These are phyloP conservation scores for Colletotrichum musicola DNA, from an alignment of 2,329 filamentous ascomycete species.

Conservation along the genomic window DNA sequence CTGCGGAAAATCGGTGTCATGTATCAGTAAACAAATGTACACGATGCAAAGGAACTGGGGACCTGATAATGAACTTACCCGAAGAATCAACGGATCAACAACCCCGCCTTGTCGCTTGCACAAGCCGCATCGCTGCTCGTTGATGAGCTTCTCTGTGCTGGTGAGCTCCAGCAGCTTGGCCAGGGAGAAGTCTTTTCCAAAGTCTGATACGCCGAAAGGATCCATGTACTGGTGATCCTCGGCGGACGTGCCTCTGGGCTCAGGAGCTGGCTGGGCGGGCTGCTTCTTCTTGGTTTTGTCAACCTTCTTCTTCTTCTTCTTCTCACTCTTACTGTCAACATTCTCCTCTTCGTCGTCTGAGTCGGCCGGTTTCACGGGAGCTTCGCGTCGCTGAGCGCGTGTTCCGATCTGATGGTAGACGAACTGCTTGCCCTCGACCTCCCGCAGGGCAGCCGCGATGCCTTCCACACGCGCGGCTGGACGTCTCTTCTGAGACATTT, in stretches of 20 bases:
- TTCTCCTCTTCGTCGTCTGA: neutral
- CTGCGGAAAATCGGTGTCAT: constrained; percentile 38
- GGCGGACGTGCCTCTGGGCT: neutral
- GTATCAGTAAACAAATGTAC: neutral
- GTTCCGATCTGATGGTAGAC: constrained; percentile 21
- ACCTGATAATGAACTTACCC: neutral
- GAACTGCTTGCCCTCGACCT: neutral
- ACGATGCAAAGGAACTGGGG: neutral
- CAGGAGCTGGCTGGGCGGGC: neutral
- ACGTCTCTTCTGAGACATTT: neutral
- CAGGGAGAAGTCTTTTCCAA: constrained; percentile 42
- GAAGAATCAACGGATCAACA: neutral
- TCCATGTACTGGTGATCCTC: neutral
- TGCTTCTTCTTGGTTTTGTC: neutral
- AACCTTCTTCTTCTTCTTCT: neutral
- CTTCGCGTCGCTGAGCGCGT: constrained; percentile 3
- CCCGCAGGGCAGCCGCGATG: neutral
- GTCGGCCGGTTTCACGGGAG: neutral
- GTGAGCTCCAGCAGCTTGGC: constrained; percentile 22
- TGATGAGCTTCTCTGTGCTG: constrained; percentile 35
- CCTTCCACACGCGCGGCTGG: neutral
- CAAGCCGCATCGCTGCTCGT: neutral
- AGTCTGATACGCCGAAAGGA: constrained; percentile 25
- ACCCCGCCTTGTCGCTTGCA: neutral
- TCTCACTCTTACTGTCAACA: neutral